Evolutionary conservation across 805 yeast genomes (phyloP).

Genomic region (Hanseniaspora mollemarum): DNA sequence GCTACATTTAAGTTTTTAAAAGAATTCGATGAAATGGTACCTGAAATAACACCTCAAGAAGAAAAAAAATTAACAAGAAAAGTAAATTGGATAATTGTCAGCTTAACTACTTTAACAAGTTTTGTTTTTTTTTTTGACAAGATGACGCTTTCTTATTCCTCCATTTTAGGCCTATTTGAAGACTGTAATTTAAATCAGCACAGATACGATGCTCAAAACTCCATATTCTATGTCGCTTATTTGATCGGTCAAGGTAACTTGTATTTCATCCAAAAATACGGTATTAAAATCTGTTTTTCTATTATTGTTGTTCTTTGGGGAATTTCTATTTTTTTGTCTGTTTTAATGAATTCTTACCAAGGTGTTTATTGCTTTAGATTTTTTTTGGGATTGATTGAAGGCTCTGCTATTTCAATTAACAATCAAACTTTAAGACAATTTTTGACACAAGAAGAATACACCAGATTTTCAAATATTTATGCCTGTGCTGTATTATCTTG

Average conservation of each 20-base stretch:
- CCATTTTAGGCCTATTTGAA: constrained; percentile 38
- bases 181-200: constrained; percentile 37
- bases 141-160: constrained; percentile 39
- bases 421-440: constrained; percentile 42
- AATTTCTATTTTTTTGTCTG: constrained; percentile 36
- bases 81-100: constrained; percentile 31
- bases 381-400: constrained; percentile 42
- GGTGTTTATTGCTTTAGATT: constrained; percentile 41
- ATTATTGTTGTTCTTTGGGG: constrained; percentile 37
- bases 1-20: constrained; percentile 32
- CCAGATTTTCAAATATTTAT: constrained; percentile 44
- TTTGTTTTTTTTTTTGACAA: constrained; percentile 42
- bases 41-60: constrained; percentile 35
- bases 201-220: constrained; percentile 39
- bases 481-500: constrained; percentile 42
- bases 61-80: constrained; percentile 33
- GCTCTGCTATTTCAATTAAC: constrained; percentile 36
- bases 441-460: constrained; percentile 38
- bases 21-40: constrained; percentile 28
- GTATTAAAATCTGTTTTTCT: constrained; percentile 34
- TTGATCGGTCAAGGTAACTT: constrained; percentile 39
- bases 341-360: constrained; percentile 35
- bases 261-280: constrained; percentile 36
- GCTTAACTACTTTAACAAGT: constrained; percentile 33
- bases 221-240: constrained; percentile 45